Base-by-base conservation (phyloP, 139 green algal species). In the Volvox reticuliferus region DNA sequence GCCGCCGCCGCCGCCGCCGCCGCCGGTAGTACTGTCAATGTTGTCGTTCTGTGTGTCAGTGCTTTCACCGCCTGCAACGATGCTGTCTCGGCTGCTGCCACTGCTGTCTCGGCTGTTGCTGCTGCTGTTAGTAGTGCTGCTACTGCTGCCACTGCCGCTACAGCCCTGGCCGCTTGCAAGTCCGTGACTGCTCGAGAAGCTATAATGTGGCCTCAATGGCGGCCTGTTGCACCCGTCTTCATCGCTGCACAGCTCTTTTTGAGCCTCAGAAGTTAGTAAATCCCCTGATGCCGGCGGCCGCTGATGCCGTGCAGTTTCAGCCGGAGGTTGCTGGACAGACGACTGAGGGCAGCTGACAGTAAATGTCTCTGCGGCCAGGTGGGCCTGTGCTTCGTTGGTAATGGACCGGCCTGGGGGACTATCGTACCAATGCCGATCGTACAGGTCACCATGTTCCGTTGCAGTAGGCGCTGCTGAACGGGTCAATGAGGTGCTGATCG, bases 341-440 rank as follows among this genome's bases (percentile, higher is more conserved):
- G 44, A 55, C 44, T 9, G 44, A 14, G 5, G 44, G 44, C 44
- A 55, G 44, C 44, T 55, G 44, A 55, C 5, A 9, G 44, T 55
- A 9, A 55, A 5, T 55, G 44, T 9, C 44, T 55, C 44, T 9
- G 44, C 44, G 44, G 9, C 44, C 44, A 14, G 44, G 44, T 55
- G 44, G 44, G 5, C 44, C 44, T 55, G 44, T 55, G 44, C 44
- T 55, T 55, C 44, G 44, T 55, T 55, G 44, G 44, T 55, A 9
- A 75, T 28, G 24, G 71, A 79, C 16, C 21, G 14, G 71, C 71
- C 68, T 16, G 3, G 9, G 1, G 65, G 65, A 62, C 82, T 88
- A 62, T 62, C 82, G 82, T 88, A 79, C 82, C 82, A 88, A 21
- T 65, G 82, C 24, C 20, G 62, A 26, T 88, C 82, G 82, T 88